Base-by-base conservation (phyloP, 768 basidiomycete species). In the Termitomyces sp. region DNA sequence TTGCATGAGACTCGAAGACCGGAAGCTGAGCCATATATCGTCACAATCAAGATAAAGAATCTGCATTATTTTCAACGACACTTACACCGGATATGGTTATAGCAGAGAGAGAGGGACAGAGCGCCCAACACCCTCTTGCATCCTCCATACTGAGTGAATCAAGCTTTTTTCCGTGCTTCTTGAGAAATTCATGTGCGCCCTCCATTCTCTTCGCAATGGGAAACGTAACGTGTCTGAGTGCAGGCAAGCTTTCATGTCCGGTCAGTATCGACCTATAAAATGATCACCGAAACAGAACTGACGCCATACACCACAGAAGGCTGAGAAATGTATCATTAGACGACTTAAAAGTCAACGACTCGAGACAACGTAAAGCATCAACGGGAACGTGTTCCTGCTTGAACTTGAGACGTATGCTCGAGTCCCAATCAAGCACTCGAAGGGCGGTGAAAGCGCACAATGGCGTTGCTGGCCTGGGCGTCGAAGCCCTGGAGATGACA, bases 391-490 rank as follows among this genome's bases (percentile, higher is more conserved):
- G 5, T n/a, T 31, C 12, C 18, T 15, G 16, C 46, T 52, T 41
- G 20, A 42, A 58, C 15, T 58, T 48, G 34, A 58, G 28, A n/a
- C 39, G 51, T 3, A 22, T 26, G 12, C 22, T 13, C 20, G 54
- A 51, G 8, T 55, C 45, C 59, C 54, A 56, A n/a, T 60, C 48
- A 7, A 59, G 49, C 15, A 5, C n/a, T 24, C 44, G 36, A 12
- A 60, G 54, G 2, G 44, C 54, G 2, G 49, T 52, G n/a, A 56
- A 60, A 10, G 54, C 42, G 16, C 52, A 56, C 16, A 55, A 18
- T 22, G 54, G 48, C 10, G 36, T 48, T 10, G 54, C 15, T 1
- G 28, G 4, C 42, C 29, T 51, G 8, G 44, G 42, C 12, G 41
- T 18, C 5, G 42, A 8, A 29, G 59, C n/a, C 9, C 51, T 26